Conservation (phyloP, 2,329 filamentous ascomycete species). For the Aspergillus udagawae region DNA sequence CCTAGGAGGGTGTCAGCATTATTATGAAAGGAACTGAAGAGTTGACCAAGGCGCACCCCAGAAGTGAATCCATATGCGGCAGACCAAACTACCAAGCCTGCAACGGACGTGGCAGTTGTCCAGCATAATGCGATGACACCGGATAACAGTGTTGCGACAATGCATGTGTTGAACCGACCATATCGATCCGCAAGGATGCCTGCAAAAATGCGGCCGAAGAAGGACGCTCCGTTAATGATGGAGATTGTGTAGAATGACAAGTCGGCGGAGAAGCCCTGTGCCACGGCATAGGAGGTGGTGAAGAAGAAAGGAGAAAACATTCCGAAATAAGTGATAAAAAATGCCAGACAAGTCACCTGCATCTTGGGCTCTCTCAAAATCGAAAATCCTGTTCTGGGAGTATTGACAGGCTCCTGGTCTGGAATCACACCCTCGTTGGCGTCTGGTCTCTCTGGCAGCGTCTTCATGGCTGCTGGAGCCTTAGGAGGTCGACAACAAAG, state of each 20-base stretch:
- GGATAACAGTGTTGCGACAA: conserved; percentile 26
- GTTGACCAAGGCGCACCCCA: conserved; percentile 28
- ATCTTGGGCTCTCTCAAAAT: conserved; percentile 22
- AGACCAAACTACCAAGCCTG: conserved; percentile 44
- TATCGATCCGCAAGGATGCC: conserved; percentile 35
- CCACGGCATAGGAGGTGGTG: conserved; percentile 26
- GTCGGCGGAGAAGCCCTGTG: conserved; percentile 24
- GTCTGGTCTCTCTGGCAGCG: not conserved
- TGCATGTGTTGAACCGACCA: conserved; percentile 30
- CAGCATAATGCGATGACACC: conserved; percentile 45
- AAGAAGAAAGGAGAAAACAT: conserved; percentile 41
- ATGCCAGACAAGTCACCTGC: conserved; percentile 25
- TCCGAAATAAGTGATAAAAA: conserved; percentile 37
- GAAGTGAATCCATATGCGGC: conserved; percentile 46
- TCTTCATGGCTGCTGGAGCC: not conserved
- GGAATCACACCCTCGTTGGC: not conserved
- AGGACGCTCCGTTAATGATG: conserved; percentile 35
- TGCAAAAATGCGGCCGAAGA: conserved; percentile 35
- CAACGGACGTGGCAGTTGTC: conserved; percentile 39
- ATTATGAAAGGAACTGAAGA: not conserved
- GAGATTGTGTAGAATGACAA: conserved; percentile 38
- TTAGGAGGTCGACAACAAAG: conserved; percentile 9
- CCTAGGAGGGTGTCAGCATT: conserved; percentile 23
- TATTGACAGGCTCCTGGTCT: not conserved
- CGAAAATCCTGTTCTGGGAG: conserved; percentile 12